A percentile compares a stretch with the other conserved stretches of the same genome.
phyloP scores from a whole-genome alignment of 202 grass and related monocot species.

The Carex arenaria region DNA sequence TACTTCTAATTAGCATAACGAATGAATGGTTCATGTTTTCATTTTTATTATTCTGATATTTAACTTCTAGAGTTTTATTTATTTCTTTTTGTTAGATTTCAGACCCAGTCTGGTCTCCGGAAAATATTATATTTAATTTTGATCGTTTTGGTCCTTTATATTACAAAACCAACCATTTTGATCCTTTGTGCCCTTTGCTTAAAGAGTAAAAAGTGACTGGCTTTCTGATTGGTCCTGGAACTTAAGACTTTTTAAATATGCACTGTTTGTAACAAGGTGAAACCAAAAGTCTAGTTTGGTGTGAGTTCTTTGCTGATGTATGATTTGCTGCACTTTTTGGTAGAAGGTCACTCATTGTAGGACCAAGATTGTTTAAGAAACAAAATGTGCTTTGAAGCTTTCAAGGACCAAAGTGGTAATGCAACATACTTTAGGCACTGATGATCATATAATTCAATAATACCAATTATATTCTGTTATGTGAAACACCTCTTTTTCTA shows the following conservation, averaged over 20 bases:
- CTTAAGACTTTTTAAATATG: background rate
- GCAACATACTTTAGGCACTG: background rate
- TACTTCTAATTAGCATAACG: background rate
- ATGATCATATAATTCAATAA: background rate
- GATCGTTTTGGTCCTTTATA: too few relatives aligned
- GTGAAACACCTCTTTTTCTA: background rate
- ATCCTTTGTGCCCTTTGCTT: background rate
- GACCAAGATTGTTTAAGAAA: background rate
- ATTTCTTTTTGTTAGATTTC: background rate
- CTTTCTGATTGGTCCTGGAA: background rate
- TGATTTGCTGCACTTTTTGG: background rate
- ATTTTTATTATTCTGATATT: background rate
- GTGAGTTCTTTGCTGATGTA: background rate
- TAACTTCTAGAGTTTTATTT: background rate
- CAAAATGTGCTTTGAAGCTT: background rate
- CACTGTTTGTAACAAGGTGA: background rate
- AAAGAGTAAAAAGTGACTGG: background rate
- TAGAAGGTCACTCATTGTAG: background rate
- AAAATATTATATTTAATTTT: background rate
- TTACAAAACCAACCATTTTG: background rate
- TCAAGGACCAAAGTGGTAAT: background rate
- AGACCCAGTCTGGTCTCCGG: background rate
- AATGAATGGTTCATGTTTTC: background rate
- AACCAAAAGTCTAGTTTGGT: background rate
- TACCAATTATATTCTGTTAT: background rate